phyloP scores from a whole-genome alignment of 805 yeast genomes.

The Wickerhamomyces chaumierensis region DNA sequence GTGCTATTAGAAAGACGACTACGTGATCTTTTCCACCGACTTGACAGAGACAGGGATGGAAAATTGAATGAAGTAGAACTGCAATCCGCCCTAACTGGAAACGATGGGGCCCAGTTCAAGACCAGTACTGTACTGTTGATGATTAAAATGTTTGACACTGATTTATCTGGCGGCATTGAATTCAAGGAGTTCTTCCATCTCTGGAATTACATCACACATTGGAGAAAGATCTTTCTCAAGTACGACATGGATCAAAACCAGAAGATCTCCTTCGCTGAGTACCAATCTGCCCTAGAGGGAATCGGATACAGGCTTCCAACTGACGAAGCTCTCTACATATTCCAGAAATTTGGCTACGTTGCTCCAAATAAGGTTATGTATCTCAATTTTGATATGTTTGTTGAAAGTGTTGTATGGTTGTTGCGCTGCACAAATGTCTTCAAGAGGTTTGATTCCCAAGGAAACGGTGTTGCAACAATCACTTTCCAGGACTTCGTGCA shows the following conservation, averaged over 20 bases:
- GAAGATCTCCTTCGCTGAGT: constrained; percentile 56
- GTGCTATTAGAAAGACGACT: constrained; percentile 31
- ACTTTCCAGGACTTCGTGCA: constrained; percentile 57
- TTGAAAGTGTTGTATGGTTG: constrained; percentile 68
- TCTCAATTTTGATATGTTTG: constrained; percentile 70
- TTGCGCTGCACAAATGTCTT: constrained; percentile 69
- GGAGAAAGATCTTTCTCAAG: constrained; percentile 51
- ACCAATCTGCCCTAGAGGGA: constrained; percentile 45
- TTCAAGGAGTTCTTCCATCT: constrained; percentile 56
- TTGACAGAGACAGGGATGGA: constrained; percentile 44
- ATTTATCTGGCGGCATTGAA: constrained; percentile 30
- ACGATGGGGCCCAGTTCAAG: constrained; percentile 53
- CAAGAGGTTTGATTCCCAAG: constrained; percentile 63
- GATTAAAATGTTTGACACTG: constrained; percentile 51
- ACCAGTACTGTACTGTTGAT: constrained; percentile 48
- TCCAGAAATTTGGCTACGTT: constrained; percentile 39
- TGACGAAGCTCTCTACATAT: constrained; percentile 45
- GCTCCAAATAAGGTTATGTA: constrained; percentile 22
- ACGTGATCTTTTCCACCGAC: constrained; percentile 39
- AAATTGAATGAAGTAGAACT: constrained; percentile 45
- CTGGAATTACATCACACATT: constrained; percentile 59
- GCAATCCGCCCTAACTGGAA: constrained; percentile 45
- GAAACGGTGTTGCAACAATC: constrained; percentile 61
- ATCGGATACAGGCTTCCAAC: constrained; percentile 56
- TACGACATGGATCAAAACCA: constrained; percentile 51